These are phyloP conservation scores for Neurospora hispaniola DNA, from an alignment of 495 filamentous ascomycete species.

Conservation along the genomic window DNA sequence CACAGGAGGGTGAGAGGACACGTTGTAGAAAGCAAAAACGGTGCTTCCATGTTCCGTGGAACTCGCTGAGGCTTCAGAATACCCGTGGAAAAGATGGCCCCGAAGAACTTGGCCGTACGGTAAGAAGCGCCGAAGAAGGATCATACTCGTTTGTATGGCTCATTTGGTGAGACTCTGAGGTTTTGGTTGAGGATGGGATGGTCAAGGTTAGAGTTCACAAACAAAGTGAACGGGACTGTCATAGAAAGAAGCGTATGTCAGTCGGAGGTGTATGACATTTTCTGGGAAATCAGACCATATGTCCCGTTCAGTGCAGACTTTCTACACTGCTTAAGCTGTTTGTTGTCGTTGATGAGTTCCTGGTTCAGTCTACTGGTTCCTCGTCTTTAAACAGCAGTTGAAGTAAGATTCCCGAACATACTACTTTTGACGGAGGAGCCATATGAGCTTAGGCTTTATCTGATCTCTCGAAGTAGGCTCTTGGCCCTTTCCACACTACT, in stretches of 20 bases:
- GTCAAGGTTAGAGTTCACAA: conserved; percentile 3
- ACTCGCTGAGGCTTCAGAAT: conserved; percentile 60
- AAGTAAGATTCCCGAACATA: not conserved
- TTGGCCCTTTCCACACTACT: not conserved
- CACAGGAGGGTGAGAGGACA: too few species aligned
- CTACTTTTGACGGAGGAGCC: not conserved
- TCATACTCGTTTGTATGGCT: conserved; percentile 9
- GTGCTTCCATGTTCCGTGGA: conserved; percentile 52
- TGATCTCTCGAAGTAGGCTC: not conserved
- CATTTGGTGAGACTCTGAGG: not conserved
- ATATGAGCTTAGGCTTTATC: not conserved
- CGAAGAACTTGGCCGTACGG: conserved; percentile 74
- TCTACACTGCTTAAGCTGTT: not conserved
- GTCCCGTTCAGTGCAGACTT: conserved; percentile 1
- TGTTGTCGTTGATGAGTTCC: not conserved
- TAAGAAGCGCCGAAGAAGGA: conserved; percentile 71
- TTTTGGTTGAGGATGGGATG: not conserved
- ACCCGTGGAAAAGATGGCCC: conserved; percentile 63
- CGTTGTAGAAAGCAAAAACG: too few species aligned
- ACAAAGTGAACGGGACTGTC: conserved; percentile 35
- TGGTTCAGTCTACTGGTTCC: not conserved
- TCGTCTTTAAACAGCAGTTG: not conserved
- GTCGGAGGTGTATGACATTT: not conserved
- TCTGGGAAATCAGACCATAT: conserved; percentile 9
- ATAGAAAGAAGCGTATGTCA: conserved; percentile 5